Evolutionary conservation across 2,329 filamentous ascomycete species (phyloP).

Genomic region (Eurotiales sp.): DNA sequence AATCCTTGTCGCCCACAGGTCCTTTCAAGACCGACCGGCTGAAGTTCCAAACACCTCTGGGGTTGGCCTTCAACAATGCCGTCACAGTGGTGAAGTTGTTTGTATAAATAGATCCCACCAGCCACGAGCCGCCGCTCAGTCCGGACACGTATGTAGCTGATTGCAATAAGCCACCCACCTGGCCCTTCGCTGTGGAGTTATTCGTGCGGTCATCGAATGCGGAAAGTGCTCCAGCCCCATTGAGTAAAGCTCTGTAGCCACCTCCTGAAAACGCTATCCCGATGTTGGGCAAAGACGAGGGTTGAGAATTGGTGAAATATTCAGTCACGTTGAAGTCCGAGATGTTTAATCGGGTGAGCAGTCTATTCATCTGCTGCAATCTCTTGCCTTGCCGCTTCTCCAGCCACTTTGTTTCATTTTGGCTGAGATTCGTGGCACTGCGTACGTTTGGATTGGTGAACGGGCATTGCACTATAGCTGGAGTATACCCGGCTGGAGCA

Average conservation of each 20-base stretch:
- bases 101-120: slow-evolving; percentile 75
- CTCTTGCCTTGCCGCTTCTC: slow-evolving; percentile 67
- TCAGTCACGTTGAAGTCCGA: slow-evolving; percentile 66
- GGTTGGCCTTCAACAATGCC: slow-evolving; percentile 46
- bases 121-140: slow-evolving; percentile 78
- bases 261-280: slow-evolving; percentile 77
- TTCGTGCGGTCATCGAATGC: slow-evolving; percentile 73
- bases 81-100: slow-evolving; percentile 72
- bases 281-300: slow-evolving; percentile 60
- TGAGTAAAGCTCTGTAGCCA: slow-evolving; percentile 81
- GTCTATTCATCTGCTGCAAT: slow-evolving; percentile 65
- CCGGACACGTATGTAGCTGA: slow-evolving; percentile 75
- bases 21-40: slow-evolving; percentile 59
- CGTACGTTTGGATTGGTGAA: slow-evolving; percentile 64
- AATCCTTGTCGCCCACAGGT: slow-evolving; percentile 52
- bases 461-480: slow-evolving; percentile 65
- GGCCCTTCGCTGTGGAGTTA: slow-evolving; percentile 58
- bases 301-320: slow-evolving; percentile 63
- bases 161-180: slow-evolving; percentile 77
- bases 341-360: slow-evolving; percentile 68
- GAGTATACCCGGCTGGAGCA: slow-evolving; percentile 67
- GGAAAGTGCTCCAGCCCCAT: slow-evolving; percentile 74
- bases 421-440: slow-evolving; percentile 58
- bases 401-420: slow-evolving; percentile 71
- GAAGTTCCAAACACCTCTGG: slow-evolving; percentile 57